Percentiles rank a stretch among this genome's conserved stretches.
Conservation (phyloP, 306 rosid species). For the Citrullus amarus region DNA sequence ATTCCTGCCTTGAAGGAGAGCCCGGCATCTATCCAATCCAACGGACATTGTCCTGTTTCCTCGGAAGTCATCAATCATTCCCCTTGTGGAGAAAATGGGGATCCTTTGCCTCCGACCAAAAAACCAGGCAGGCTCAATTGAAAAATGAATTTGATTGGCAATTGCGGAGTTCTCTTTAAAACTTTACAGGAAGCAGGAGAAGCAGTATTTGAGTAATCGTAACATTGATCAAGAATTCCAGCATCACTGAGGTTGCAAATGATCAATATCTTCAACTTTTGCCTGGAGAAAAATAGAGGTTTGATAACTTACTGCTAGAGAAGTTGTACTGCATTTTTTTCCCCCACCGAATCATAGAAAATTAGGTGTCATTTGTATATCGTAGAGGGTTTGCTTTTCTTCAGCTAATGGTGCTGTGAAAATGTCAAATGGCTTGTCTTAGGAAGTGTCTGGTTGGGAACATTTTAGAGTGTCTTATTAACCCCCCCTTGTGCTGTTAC, state of each 20-base stretch:
- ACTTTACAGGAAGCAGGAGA: neutral
- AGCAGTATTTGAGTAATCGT: neutral
- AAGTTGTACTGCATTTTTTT: slow-evolving; percentile 7
- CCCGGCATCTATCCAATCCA: slow-evolving; percentile 41
- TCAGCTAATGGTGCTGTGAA: neutral
- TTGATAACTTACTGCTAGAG: slow-evolving; percentile 1
- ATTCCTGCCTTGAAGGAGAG: slow-evolving; percentile 21
- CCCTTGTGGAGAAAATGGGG: slow-evolving; percentile 52
- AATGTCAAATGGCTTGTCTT: neutral
- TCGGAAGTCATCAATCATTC: slow-evolving; percentile 15
- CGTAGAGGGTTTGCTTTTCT: neutral
- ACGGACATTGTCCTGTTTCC: slow-evolving; percentile 38
- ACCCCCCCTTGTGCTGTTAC: neutral
- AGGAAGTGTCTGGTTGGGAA: slow-evolving; percentile 4
- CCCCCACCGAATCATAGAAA: neutral
- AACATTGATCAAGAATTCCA: neutral
- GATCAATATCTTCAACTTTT: neutral
- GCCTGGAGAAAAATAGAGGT: neutral
- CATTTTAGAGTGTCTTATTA: neutral
- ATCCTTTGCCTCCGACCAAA: slow-evolving; percentile 24
- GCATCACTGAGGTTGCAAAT: neutral
- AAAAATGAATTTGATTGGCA: slow-evolving; percentile 15
- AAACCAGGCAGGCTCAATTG: slow-evolving; percentile 23
- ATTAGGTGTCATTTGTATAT: slow-evolving; percentile 9
- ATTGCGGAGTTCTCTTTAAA: neutral